Conservation (phyloP, 345 rosid genomes). For the Boechera retrofracta region DNA sequence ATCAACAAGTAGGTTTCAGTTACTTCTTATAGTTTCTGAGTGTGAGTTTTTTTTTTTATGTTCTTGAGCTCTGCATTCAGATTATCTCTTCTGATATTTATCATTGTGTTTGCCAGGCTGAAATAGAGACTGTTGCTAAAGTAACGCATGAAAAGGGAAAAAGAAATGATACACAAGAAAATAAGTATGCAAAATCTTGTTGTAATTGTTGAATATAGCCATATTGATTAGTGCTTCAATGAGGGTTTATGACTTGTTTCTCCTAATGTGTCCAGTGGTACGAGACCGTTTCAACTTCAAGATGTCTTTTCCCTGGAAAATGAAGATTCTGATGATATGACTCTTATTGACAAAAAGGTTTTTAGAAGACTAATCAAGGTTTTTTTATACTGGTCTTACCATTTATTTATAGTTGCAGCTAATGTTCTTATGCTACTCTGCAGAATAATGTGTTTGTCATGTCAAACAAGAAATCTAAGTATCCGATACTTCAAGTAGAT, state of each 20-base stretch:
- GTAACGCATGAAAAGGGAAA: constrained; percentile 83
- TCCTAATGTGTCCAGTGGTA: constrained; percentile 53
- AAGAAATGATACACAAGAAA: constrained; percentile 78
- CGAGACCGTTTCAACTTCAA: constrained; percentile 84
- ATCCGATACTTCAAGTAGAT: constrained; percentile 97
- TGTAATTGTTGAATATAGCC: background rate
- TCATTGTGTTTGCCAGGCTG: constrained; percentile 70
- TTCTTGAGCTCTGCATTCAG: constrained; percentile 18
- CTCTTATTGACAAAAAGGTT: constrained; percentile 97
- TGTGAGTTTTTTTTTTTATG: background rate
- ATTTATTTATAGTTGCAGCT: constrained; percentile 7
- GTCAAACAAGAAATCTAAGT: constrained; percentile 99
- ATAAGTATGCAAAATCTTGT: constrained; percentile 57
- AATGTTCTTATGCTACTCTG: constrained; percentile 35
- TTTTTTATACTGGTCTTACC: background rate
- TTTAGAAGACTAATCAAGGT: background rate
- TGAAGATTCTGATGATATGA: constrained; percentile 89
- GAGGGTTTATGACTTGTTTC: constrained; percentile 9
- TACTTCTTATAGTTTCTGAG: constrained; percentile 15
- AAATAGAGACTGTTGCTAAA: constrained; percentile 92
- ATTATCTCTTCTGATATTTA: constrained; percentile 17
- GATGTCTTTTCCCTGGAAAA: constrained; percentile 93
- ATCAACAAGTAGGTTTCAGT: constrained; percentile 74
- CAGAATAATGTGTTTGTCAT: constrained; percentile 97
- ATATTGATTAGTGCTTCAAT: background rate